These are phyloP conservation scores for Naganishia cerealis DNA, from an alignment of 1,284 basidiomycete species.

Conservation along the genomic window DNA sequence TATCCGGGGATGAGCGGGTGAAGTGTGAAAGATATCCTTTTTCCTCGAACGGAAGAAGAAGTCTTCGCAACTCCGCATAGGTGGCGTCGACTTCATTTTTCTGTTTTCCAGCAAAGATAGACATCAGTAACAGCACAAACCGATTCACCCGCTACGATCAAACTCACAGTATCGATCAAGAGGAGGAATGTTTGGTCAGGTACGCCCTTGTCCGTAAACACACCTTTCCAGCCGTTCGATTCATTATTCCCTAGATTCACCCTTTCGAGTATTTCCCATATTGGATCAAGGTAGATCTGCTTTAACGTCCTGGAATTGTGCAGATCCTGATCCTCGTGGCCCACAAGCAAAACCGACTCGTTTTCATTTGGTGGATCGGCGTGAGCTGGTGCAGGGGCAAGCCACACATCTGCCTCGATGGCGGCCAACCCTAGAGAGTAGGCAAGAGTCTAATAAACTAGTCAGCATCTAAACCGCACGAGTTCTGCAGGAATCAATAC, in stretches of 20 bases:
- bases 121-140: slow-evolving; percentile 12
- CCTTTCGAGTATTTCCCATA: slow-evolving; percentile 38
- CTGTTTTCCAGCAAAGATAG: neutral
- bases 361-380: neutral
- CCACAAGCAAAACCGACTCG: slow-evolving; percentile 34
- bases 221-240: slow-evolving; percentile 31
- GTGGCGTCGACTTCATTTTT: slow-evolving; percentile 38
- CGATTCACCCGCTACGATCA: neutral
- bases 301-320: slow-evolving; percentile 36
- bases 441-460: slow-evolving; percentile 36
- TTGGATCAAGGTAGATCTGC: slow-evolving; percentile 38
- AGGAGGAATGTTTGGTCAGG: slow-evolving; percentile 34
- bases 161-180: slow-evolving; percentile 42
- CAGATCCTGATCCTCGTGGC: slow-evolving; percentile 38
- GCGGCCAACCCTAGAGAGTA: slow-evolving; percentile 38
- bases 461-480: neutral
- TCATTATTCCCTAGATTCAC: slow-evolving; percentile 33
- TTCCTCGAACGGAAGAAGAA: slow-evolving; percentile 39
- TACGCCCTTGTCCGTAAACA: slow-evolving; percentile 30
- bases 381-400: slow-evolving; percentile 26
- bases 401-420: slow-evolving; percentile 42
- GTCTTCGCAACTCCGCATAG: slow-evolving; percentile 38
- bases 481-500: slow-evolving; percentile 5
- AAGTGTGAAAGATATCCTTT: slow-evolving; percentile 41
- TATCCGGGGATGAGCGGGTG: slow-evolving; percentile 17